phyloP scores from a whole-genome alignment of 176 grass and related monocot species.

The Eragrostis curvula region DNA sequence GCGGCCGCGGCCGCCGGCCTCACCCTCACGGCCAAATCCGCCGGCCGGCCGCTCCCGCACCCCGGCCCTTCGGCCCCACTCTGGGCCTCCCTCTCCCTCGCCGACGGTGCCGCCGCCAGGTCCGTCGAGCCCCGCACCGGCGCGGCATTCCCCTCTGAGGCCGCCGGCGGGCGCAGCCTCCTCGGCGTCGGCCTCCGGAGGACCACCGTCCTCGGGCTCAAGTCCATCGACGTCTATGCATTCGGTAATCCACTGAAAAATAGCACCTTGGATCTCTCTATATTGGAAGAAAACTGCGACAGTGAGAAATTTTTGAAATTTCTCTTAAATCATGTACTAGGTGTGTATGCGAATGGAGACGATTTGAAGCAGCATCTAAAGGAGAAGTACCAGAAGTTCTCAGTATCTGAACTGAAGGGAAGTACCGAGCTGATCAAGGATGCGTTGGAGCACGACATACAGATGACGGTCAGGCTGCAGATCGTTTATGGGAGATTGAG shows the following conservation, averaged over 20 bases:
- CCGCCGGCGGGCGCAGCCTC: constrained; percentile 53
- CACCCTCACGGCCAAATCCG: constrained; percentile 43
- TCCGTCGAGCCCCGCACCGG: constrained; percentile 66
- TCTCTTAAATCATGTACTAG: constrained; percentile 38
- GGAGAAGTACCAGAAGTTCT: constrained; percentile 60
- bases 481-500: constrained; percentile 78
- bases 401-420: constrained; percentile 59
- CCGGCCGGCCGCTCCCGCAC: constrained; percentile 30
- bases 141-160: constrained; percentile 55
- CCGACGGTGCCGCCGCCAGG: constrained; percentile 30
- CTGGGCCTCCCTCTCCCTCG: constrained; percentile 80
- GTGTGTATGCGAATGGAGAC: constrained; percentile 79
- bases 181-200: constrained; percentile 79
- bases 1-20: constrained; percentile 40
- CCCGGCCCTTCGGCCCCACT: constrained; percentile 33
- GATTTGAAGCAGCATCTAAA: constrained; percentile 64
- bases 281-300: not conserved
- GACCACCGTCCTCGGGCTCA: constrained; percentile 78
- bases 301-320: not conserved
- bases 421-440: constrained; percentile 59
- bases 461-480: constrained; percentile 88
- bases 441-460: constrained; percentile 62
- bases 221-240: constrained; percentile 79
- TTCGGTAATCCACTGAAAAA: constrained; percentile 65
- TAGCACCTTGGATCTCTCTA: not conserved